phyloP scores from a whole-genome alignment of 169 alveolate genomes.

The Plasmodium yoelii region DNA sequence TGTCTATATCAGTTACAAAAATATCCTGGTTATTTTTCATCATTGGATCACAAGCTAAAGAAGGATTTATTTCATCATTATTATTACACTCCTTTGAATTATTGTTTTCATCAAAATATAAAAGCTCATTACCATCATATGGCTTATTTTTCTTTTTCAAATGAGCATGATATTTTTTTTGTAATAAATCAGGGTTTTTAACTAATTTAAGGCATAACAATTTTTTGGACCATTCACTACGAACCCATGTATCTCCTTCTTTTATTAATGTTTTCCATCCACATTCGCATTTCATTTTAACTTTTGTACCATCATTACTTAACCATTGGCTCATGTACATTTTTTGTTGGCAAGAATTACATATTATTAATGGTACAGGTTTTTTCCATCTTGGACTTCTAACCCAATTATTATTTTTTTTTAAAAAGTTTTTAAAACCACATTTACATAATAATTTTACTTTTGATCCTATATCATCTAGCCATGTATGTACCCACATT shows the following conservation, averaged over 20 bases:
- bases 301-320: slow-evolving; percentile 74
- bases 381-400: slow-evolving; percentile 77
- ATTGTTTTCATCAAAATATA: background rate
- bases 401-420: slow-evolving; percentile 73
- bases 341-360: slow-evolving; percentile 71
- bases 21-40: background rate
- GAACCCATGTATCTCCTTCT: slow-evolving; percentile 75
- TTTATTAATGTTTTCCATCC: slow-evolving; percentile 75
- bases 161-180: slow-evolving; percentile 58
- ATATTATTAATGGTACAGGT: slow-evolving; percentile 65
- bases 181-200: slow-evolving; percentile 55
- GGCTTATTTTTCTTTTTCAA: slow-evolving; percentile 33
- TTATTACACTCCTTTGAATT: background rate
- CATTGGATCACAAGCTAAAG: background rate
- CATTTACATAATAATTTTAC: slow-evolving; percentile 73
- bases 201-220: slow-evolving; percentile 52
- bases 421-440: slow-evolving; percentile 69
- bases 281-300: slow-evolving; percentile 76
- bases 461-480: slow-evolving; percentile 74
- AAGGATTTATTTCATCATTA: slow-evolving; percentile 13
- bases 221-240: slow-evolving; percentile 78
- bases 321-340: slow-evolving; percentile 77
- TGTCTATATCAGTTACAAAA: background rate
- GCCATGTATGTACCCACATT: slow-evolving; percentile 78
- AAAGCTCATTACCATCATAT: slow-evolving; percentile 16